phyloP scores from a whole-genome alignment of 805 yeast species.

The Hanseniaspora valbyensis region DNA sequence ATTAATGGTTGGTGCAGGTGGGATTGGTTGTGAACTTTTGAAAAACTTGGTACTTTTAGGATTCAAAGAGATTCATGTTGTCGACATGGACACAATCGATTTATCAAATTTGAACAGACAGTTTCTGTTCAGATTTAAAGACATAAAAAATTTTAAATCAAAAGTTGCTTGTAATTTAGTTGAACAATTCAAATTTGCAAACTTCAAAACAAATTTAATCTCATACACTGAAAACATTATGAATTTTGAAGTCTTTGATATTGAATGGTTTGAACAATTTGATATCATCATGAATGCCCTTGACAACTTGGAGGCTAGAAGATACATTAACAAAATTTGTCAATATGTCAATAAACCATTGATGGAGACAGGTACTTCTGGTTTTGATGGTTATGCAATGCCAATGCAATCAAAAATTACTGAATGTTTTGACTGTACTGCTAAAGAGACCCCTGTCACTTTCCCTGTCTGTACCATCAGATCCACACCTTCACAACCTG shows the following conservation, averaged over 20 bases:
- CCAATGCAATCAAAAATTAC: constrained; percentile 73
- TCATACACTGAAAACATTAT: constrained; percentile 84
- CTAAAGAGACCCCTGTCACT: constrained; percentile 77
- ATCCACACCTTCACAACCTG: constrained; percentile 91
- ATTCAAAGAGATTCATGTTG: constrained; percentile 76
- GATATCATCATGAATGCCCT: constrained; percentile 79
- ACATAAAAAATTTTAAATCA: constrained; percentile 81
- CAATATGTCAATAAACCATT: constrained; percentile 63
- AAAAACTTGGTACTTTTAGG: constrained; percentile 71
- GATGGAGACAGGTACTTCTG: constrained; percentile 92
- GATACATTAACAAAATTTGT: constrained; percentile 77
- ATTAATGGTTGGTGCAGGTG: constrained; percentile 88
- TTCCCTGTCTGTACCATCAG: constrained; percentile 95
- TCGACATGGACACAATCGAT: constrained; percentile 94
- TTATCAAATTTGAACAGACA: constrained; percentile 86
- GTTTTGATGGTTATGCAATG: constrained; percentile 86
- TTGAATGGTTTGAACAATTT: constrained; percentile 68
- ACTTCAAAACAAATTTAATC: constrained; percentile 42
- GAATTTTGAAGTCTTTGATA: constrained; percentile 59
- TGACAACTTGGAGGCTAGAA: constrained; percentile 85
- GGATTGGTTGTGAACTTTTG: constrained; percentile 85
- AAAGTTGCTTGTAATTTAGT: constrained; percentile 79
- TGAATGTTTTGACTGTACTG: constrained; percentile 89
- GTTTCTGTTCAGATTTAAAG: constrained; percentile 77
- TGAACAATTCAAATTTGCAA: constrained; percentile 42